These are phyloP conservation scores for Acorus calamus DNA, from an alignment of 106 monocot genomes.

Conservation along the genomic window DNA sequence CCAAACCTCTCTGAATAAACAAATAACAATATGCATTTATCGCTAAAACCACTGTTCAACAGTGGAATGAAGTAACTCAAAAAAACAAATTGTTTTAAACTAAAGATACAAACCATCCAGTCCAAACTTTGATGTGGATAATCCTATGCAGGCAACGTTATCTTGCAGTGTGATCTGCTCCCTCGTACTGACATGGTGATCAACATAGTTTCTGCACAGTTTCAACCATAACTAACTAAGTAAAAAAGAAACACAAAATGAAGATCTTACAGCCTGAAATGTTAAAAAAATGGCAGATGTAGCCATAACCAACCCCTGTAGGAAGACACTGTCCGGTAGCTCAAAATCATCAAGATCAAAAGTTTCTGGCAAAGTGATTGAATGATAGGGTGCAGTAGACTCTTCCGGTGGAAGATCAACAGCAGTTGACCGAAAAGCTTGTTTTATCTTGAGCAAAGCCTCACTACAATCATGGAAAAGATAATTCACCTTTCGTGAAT, in stretches of 20 bases:
- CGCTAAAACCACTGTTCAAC: too few relatives aligned
- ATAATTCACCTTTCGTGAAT: constrained; percentile 98
- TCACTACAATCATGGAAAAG: constrained; percentile 99
- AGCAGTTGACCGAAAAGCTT: constrained; percentile 92
- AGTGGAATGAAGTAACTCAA: too few relatives aligned
- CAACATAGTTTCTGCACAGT: constrained; percentile 72
- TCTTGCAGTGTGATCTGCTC: constrained; percentile 99
- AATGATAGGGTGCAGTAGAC: constrained; percentile 99
- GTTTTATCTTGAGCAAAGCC: constrained; percentile 90
- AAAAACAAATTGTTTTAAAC: too few relatives aligned
- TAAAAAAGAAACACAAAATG: not conserved
- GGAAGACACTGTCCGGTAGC: constrained; percentile 68
- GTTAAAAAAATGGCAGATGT: not conserved
- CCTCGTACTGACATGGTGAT: constrained; percentile 93
- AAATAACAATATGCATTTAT: not conserved
- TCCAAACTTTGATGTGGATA: constrained; percentile 79
- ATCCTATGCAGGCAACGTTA: constrained; percentile 43
- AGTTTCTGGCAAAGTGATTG: constrained; percentile 97
- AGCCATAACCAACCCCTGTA: constrained; percentile 47
- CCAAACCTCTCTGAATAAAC: constrained; percentile 82
- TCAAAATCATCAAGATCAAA: constrained; percentile 99
- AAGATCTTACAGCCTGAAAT: not conserved
- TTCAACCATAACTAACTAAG: not conserved
- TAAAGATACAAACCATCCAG: constrained; percentile 58
- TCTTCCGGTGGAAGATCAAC: constrained; percentile 99